Evolutionary conservation across 2,329 filamentous ascomycete species (phyloP), one percentile per base, ranked within the genome.

Genomic region (Cercospora sp.): DNA sequence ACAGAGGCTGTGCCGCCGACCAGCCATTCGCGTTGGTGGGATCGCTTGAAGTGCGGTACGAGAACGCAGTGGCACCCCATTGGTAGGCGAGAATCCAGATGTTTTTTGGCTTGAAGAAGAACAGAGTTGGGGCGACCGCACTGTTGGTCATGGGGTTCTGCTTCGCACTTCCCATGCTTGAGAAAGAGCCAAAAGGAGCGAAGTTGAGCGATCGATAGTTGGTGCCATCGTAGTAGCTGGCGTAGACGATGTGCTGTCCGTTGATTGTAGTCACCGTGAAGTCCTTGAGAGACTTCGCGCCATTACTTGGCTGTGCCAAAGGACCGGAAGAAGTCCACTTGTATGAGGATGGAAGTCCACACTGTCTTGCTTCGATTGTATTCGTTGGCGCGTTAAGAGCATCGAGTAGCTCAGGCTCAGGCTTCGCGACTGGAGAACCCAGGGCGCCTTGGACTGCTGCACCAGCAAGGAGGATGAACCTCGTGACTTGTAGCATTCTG

Each of bases 31-130:
- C 76, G 68, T 88, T 83, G 68, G 84, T 83, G 0, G 88, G 87
- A 73, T 90, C 82, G 60, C 69, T 84, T 0, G 87, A 86, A 1
- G 88, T 90, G 60, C 78, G 78, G 81, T 89, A 90, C 2, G 83
- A 83, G 80, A 90, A 90, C 0, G 87, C 72, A 0, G 82, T 85
- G 0, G 85, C 74, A 1, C 87, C 87, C 87, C 87, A 90, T 76
- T 90, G 87, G 74, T 89, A 85, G n/a, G 87, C 85, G 0, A 90
- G 82, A n/a, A 90, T 79, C 88, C 88, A 90, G 70, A 85, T 77
- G 71, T 79, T 82, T 79, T 89, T 89, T 0, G 88, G 88, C 5
- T 75, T 72, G 73, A 90, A 90, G 80, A 84, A 87, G 80, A 90
- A 89, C 59, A 90, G 78, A 0, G 87, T 87, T 0, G 88, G 88